Percentiles rank a stretch among this genome's conserved stretches.
Evolutionary conservation across 139 green algal genomes (phyloP).

Genomic region (Micromonas pusilla): DNA sequence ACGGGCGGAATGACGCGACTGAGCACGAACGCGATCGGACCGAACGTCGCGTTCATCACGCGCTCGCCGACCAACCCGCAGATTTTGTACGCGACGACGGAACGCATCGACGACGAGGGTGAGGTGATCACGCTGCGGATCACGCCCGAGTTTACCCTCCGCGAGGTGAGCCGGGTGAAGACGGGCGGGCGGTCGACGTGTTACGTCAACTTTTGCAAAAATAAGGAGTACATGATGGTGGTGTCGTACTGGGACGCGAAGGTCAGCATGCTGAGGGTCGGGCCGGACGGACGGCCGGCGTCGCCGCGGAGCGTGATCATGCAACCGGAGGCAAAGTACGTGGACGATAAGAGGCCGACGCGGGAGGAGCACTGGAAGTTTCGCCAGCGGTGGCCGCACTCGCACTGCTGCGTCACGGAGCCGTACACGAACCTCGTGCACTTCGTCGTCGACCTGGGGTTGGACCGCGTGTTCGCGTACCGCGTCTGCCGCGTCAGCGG

Average conservation of each 20-base stretch:
- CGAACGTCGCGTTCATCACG: constrained; percentile 28
- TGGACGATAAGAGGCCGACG: constrained; percentile 4
- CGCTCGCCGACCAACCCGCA: constrained; percentile 1
- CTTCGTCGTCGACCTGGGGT: constrained; percentile 31
- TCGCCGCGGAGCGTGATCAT: neutral
- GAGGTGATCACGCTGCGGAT: constrained; percentile 16
- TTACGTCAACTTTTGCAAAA: constrained; percentile 25
- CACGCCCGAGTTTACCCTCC: neutral
- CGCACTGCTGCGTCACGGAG: constrained; percentile 35
- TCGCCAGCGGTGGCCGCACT: constrained; percentile 32
- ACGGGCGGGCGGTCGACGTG: constrained; percentile 23
- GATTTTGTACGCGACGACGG: constrained; percentile 29
- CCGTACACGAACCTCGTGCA: constrained; percentile 18
- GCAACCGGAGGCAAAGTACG: constrained; percentile 30
- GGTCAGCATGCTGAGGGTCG: constrained; percentile 9
- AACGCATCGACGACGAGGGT: constrained; percentile 28
- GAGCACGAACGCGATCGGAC: constrained; percentile 8
- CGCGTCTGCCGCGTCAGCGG: neutral
- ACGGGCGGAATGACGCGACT: neutral
- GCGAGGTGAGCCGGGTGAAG: neutral
- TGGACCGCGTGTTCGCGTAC: constrained; percentile 29
- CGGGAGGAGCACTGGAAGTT: constrained; percentile 34
- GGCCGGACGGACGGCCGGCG: neutral
- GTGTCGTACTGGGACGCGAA: constrained; percentile 37
- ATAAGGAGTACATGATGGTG: neutral